Percentiles rank a stretch among this genome's conserved stretches.
These are phyloP conservation scores for Onygenales sp. DNA, from an alignment of 2,329 filamentous ascomycete genomes.

Conservation along the genomic window DNA sequence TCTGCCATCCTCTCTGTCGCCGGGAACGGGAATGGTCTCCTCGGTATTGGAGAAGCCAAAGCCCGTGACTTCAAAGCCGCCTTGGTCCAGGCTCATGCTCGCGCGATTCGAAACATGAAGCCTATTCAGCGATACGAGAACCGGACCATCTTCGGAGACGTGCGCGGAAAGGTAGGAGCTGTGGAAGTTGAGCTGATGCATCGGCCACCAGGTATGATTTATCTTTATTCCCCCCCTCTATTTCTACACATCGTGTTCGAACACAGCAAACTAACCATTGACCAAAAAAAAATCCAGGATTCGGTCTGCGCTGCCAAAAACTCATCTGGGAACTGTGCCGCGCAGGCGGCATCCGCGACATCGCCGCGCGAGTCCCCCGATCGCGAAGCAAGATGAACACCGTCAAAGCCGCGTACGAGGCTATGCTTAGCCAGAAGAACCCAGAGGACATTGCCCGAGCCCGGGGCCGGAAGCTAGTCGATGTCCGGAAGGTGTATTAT, in stretches of 20 bases:
- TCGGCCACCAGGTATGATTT: slow-evolving; percentile 70
- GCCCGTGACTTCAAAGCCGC: slow-evolving; percentile 63
- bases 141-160: slow-evolving; percentile 79
- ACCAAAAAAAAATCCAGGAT: slow-evolving; percentile 49
- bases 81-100: slow-evolving; percentile 60
- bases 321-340: slow-evolving; percentile 93
- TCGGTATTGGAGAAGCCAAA: slow-evolving; percentile 88
- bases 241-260: background rate
- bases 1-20: slow-evolving; percentile 69
- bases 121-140: slow-evolving; percentile 88
- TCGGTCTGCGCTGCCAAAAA: slow-evolving; percentile 83
- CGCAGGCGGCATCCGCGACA: slow-evolving; percentile 74
- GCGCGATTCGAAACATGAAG: slow-evolving; percentile 84
- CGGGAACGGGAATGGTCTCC: slow-evolving; percentile 73
- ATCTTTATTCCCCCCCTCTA: slow-evolving; percentile 1
- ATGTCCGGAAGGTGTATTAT: slow-evolving; percentile 96
- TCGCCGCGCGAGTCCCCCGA: slow-evolving; percentile 72
- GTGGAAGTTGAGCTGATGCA: slow-evolving; percentile 72
- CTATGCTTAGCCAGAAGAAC: slow-evolving; percentile 70
- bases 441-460: slow-evolving; percentile 86
- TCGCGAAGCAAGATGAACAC: slow-evolving; percentile 97
- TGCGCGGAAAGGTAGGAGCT: slow-evolving; percentile 78
- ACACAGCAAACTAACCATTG: slow-evolving; percentile 5
- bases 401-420: slow-evolving; percentile 81
- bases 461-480: slow-evolving; percentile 87